These are phyloP conservation scores for Leccinum aurantiacum DNA, from an alignment of 768 basidiomycete genomes.

Conservation along the genomic window DNA sequence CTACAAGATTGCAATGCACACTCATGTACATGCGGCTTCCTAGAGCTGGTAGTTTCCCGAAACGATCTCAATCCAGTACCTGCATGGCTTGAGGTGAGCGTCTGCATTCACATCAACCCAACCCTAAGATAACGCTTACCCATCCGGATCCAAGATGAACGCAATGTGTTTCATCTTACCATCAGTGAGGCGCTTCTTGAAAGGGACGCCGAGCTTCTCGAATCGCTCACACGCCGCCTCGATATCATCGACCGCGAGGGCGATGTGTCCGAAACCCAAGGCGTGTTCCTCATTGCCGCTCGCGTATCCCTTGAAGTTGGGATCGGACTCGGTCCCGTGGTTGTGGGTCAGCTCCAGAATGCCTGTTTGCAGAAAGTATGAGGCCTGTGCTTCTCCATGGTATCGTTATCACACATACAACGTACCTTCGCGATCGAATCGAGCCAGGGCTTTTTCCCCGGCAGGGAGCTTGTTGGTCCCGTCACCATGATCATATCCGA, in stretches of 20 bases:
- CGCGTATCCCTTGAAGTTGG: slow-evolving; percentile 77
- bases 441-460: slow-evolving; percentile 52
- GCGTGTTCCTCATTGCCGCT: slow-evolving; percentile 85
- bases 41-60: slow-evolving; percentile 34
- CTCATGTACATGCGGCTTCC: not conserved
- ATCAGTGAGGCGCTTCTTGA: slow-evolving; percentile 85
- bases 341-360: slow-evolving; percentile 86
- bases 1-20: not conserved
- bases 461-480: slow-evolving; percentile 44
- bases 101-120: not conserved
- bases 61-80: slow-evolving; percentile 64
- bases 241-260: slow-evolving; percentile 80
- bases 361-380: slow-evolving; percentile 38
- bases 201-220: slow-evolving; percentile 73
- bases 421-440: slow-evolving; percentile 67
- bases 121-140: slow-evolving; percentile 40
- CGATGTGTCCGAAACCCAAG: slow-evolving; percentile 83
- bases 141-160: slow-evolving; percentile 84
- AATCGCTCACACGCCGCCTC: slow-evolving; percentile 82
- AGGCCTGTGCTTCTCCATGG: not conserved
- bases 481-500: slow-evolving; percentile 67
- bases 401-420: not conserved
- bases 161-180: slow-evolving; percentile 86
- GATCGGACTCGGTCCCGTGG: slow-evolving; percentile 84
- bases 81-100: slow-evolving; percentile 19